Base-by-base conservation (phyloP, 148 eudicot species). In the Polygonum aviculare region DNA sequence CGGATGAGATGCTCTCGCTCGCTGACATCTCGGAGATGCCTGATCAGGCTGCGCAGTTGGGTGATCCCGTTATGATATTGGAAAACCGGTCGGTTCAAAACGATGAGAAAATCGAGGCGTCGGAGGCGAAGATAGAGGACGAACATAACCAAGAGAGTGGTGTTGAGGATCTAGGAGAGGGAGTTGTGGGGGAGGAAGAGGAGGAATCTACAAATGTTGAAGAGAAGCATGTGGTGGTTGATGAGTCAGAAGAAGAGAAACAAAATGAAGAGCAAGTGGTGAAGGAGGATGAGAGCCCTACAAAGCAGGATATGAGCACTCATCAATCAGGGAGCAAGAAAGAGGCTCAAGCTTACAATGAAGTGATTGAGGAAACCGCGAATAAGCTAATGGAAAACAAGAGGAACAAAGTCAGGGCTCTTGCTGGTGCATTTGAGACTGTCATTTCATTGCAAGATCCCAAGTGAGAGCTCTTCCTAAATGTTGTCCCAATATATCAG, bases 351-450 rank as follows among this genome's bases (percentile, higher is more conserved):
- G 87, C 71, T 47, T 91, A 87, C 12, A 91, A 91, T 51, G 84
- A 82, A 65, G 86, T 89, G 74, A 91, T 91, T 7, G 93, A 89
- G 82, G 85, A 87, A 78, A 86, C 93, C 11, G 86, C 92, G 22
- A 82, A 54, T 45, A 87, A 85, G 83, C 84, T 91, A 7, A 87
- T 82, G 78, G 88, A 85, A 41, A 81, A 85, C 8, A 85, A 77
- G 85, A 89, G 78, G 78, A 91, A 89, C 83, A 91, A 85, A 69
- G 96, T 91, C 60, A 79, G 78, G 78, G 96, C 96, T 22, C 76
- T 91, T 60, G 96, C 91, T 35, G 96, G 96, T 5, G 96, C 96
- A 1, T 91, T 91, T 73, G 93, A 91, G 78, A 86, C 91, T 1
- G 93, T 91, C 39, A 91, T 91, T 51, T 86, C 90, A 6, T 81